These are phyloP conservation scores for Diaporthe sp. DNA, from an alignment of 2,329 filamentous ascomycete species.

Conservation along the genomic window DNA sequence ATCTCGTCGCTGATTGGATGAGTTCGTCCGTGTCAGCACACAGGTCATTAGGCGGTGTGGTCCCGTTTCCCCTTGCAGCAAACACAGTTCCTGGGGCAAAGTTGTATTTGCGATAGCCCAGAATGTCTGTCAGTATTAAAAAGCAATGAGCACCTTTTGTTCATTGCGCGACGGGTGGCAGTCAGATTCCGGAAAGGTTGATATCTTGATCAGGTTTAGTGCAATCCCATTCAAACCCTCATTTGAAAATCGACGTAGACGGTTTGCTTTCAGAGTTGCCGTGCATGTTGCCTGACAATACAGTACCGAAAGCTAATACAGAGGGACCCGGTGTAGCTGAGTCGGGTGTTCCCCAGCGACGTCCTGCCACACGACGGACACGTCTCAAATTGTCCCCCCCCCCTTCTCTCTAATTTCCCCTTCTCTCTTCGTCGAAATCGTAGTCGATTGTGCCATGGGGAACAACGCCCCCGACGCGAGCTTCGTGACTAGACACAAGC, in stretches of 20 bases:
- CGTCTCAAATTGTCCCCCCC: background rate
- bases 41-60: background rate
- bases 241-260: background rate
- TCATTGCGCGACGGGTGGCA: too few species aligned
- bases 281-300: background rate
- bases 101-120: background rate
- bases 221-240: background rate
- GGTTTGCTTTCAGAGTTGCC: background rate
- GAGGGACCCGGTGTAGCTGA: background rate
- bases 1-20: background rate
- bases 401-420: background rate
- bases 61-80: background rate
- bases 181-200: background rate
- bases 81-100: background rate
- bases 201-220: background rate
- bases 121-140: background rate
- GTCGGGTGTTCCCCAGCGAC: background rate
- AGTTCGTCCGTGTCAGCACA: background rate
- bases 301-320: background rate
- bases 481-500: conserved; percentile 35
- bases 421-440: background rate
- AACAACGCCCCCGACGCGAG: background rate
- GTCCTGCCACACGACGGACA: background rate
- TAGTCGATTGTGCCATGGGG: background rate
- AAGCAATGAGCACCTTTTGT: too few species aligned